Conservation (phyloP, 768 basidiomycete species). For the Pholiota conissans region DNA sequence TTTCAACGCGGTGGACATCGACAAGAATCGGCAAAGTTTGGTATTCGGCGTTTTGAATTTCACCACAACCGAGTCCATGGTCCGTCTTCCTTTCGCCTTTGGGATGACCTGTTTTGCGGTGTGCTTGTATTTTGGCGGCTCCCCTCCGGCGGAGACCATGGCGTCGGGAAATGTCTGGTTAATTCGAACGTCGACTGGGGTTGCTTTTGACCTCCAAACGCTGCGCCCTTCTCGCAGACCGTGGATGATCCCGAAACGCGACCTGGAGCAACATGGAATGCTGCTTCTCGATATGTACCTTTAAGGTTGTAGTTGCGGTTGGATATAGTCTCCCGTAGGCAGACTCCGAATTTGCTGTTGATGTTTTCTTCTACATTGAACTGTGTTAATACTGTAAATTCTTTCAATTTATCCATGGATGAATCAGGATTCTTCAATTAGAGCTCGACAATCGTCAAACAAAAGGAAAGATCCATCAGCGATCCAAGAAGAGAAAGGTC, state of each 20-base stretch:
- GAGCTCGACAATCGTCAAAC: no score
- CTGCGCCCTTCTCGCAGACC: not conserved
- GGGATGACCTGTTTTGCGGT: not conserved
- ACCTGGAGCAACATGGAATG: not conserved
- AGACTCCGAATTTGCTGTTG: no score
- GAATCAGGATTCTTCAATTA: no score
- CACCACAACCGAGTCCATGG: not conserved
- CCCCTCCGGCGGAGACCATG: not conserved
- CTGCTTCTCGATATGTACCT: not conserved
- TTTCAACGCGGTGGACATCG: not conserved
- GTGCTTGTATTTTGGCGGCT: not conserved
- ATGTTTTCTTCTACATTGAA: no score
- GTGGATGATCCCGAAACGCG: not conserved
- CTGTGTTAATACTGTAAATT: no score
- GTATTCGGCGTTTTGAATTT: not conserved
- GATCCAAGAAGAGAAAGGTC: no score
- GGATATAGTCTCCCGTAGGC: no score
- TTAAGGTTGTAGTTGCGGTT: no score
- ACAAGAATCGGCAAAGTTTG: not conserved
- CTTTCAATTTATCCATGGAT: no score
- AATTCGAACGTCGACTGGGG: not conserved
- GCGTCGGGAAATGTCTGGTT: not conserved
- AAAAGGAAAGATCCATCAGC: no score
- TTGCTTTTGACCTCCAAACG: not conserved
- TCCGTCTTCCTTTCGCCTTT: not conserved